phyloP scores from a whole-genome alignment of 1,284 basidiomycete genomes.

The Chalciporus sp. region DNA sequence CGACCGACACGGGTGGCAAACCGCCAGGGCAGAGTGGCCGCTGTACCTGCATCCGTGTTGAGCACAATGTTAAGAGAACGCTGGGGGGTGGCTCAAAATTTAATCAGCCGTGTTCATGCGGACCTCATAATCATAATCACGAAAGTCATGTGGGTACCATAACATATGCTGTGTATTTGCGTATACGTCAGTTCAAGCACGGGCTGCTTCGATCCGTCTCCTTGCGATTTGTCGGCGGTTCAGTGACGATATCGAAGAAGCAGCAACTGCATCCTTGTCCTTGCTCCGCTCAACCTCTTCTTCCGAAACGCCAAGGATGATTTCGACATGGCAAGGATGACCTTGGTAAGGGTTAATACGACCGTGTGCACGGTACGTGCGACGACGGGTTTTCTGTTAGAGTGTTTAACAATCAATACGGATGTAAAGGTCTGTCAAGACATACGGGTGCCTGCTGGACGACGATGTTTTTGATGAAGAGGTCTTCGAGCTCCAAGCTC shows the following conservation, averaged over 20 bases:
- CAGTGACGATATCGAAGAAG: slow-evolving; percentile 58
- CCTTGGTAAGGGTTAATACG: slow-evolving; percentile 92
- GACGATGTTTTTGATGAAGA: slow-evolving; percentile 95
- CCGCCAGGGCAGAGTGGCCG: neutral
- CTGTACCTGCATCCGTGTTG: neutral
- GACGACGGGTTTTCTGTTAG: slow-evolving; percentile 93
- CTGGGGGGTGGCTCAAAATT: neutral
- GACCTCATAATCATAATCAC: neutral
- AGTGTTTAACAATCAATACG: neutral
- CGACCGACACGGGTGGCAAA: neutral
- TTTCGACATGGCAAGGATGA: slow-evolving; percentile 94
- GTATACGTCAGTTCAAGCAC: slow-evolving; percentile 37
- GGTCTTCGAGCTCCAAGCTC: slow-evolving; percentile 91
- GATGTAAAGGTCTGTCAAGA: slow-evolving; percentile 19
- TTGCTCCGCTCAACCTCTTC: slow-evolving; percentile 89
- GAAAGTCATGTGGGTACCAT: slow-evolving; percentile 19
- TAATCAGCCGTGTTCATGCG: neutral
- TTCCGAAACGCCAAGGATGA: slow-evolving; percentile 81
- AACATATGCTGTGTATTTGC: slow-evolving; percentile 34
- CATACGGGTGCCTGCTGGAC: slow-evolving; percentile 96
- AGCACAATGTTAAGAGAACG: neutral
- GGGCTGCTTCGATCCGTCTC: slow-evolving; percentile 80
- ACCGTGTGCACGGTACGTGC: slow-evolving; percentile 99
- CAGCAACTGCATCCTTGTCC: slow-evolving; percentile 66
- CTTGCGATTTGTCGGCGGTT: slow-evolving; percentile 84